phyloP scores from a whole-genome alignment of 805 yeast genomes.

The Sugiyamaella mastotermitis region DNA sequence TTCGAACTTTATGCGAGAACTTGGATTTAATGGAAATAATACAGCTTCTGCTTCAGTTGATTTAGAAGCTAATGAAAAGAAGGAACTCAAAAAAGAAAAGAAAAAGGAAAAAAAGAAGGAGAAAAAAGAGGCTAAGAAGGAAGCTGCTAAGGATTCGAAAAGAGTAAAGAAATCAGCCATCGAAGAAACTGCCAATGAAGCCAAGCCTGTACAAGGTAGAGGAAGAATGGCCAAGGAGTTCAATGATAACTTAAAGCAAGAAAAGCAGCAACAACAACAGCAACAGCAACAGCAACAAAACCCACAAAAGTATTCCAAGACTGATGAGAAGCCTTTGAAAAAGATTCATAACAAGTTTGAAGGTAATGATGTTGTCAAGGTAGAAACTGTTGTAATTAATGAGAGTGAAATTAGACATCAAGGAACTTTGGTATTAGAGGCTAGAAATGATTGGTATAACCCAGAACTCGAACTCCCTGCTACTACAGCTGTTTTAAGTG shows the following conservation, averaged over 20 bases:
- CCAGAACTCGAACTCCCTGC: conserved; percentile 36
- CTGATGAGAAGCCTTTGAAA: conserved; percentile 18
- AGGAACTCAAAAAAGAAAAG: conserved; percentile 20
- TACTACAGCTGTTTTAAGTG: conserved; percentile 9
- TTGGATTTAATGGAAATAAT: conserved; percentile 54
- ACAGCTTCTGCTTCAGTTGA: not conserved
- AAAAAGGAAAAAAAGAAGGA: conserved; percentile 22
- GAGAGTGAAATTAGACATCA: conserved; percentile 4
- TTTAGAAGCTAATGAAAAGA: conserved; percentile 26
- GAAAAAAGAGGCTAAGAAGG: conserved; percentile 19
- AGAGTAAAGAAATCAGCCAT: not conserved
- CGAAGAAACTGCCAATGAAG: not conserved
- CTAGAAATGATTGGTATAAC: conserved; percentile 73
- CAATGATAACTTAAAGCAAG: not conserved
- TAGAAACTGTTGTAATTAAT: not conserved
- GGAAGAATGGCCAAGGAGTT: not conserved
- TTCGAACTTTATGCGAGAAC: conserved; percentile 53
- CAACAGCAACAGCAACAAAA: conserved; percentile 17
- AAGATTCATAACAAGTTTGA: conserved; percentile 15
- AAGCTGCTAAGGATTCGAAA: not conserved
- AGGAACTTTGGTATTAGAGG: conserved; percentile 43
- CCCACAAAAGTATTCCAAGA: not conserved
- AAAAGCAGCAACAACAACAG: conserved; percentile 5
- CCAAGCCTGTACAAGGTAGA: not conserved
- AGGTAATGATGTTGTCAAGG: conserved; percentile 3